Evolutionary conservation across 129 eudicot species (phyloP), one percentile per base, ranked within the genome.

Genomic region (Chrysanthemum lavandulifolium): DNA sequence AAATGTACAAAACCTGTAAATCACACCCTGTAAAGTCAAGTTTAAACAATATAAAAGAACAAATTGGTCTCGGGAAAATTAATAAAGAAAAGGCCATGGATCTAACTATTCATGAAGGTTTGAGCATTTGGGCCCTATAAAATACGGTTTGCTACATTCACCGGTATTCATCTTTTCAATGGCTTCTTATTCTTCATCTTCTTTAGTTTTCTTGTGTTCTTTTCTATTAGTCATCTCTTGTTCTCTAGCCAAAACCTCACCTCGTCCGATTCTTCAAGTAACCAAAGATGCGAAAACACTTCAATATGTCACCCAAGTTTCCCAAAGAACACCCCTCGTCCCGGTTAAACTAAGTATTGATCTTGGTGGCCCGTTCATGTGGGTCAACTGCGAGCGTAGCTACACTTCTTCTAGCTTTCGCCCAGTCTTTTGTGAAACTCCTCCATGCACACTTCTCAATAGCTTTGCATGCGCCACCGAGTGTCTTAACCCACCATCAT

Each of bases 261-360:
- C 33, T 25, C 60, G 74, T 0, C 82, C 90, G 15, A 72, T 80
- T 54, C 80, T 82, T 29, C 67, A 79, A 7, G 87, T 80, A 67
- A 47, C 73, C 33, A 86, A 21, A 80, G 87, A 82, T 58, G 36
- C 86, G 6, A 3, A 65, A 15, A 76, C 87, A 29, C 69, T 58
- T 64, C 87, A 80, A 66, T 82, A 82, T 71, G 64, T 75, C 49
- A 82, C 84, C 56, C 57, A 65, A 15, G 58, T 86, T 23, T 52
- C 23, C 56, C 87, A 82, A 31, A 73, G 87, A 71, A 83, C 81
- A n/a, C 83, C 86, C 18, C 78, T 79, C 3, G 72, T 70, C 36
- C 74, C 72, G 2, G 48, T 83, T 27, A 64, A 72, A 6, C n/a
- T 79, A n/a, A 56, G 68, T 72, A 12, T 83, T 7, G 75, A 79